Evolutionary conservation across 352 stramenopile species (phyloP).

Genomic region (Globisporangium cystogenes): DNA sequence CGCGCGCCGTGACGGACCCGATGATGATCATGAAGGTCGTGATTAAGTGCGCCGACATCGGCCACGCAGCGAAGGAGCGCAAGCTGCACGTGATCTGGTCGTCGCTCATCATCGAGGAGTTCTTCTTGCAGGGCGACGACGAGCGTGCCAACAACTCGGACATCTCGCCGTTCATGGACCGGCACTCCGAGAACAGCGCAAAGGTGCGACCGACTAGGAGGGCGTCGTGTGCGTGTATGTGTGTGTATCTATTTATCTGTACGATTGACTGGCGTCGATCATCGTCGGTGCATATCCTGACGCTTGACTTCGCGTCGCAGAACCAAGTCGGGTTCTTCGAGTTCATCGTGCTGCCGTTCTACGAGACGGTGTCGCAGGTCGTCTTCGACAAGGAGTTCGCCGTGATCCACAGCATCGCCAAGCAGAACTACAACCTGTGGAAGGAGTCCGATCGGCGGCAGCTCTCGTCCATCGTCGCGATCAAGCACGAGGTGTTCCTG

Average conservation of each 20-base stretch:
- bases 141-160: constrained; percentile 85
- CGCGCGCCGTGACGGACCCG: constrained; percentile 45
- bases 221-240: no score
- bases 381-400: constrained; percentile 71
- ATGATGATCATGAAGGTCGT: constrained; percentile 89
- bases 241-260: no score
- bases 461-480: constrained; percentile 76
- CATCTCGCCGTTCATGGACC: constrained; percentile 92
- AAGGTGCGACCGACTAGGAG: constrained; percentile 40
- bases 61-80: constrained; percentile 86
- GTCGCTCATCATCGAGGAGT: constrained; percentile 92
- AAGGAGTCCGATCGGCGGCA: constrained; percentile 75
- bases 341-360: constrained; percentile 81
- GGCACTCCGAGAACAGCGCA: constrained; percentile 81
- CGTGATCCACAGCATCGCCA: constrained; percentile 69
- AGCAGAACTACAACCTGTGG: constrained; percentile 83
- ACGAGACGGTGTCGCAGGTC: constrained; percentile 71
- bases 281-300: no score
- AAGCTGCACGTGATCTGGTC: constrained; percentile 89
- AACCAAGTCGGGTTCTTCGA: constrained; percentile 87
- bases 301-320: no score
- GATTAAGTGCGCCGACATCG: constrained; percentile 92
- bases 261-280: no score
- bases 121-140: constrained; percentile 93
- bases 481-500: constrained; percentile 76